Conservation (phyloP, 306 rosid genomes). For the Cicer cuneatum region DNA sequence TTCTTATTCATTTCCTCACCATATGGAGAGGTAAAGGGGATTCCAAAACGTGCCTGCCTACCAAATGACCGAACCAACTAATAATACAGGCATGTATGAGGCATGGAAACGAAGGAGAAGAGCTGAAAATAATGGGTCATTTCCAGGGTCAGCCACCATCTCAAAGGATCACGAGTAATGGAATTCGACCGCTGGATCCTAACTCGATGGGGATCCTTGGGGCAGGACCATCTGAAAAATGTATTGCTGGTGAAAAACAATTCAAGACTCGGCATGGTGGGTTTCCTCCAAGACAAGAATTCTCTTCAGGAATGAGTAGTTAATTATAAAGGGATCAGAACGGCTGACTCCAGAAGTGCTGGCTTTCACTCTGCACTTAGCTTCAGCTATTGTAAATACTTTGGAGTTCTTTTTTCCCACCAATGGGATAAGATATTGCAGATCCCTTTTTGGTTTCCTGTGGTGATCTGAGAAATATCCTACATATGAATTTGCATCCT, state of each 20-base stretch:
- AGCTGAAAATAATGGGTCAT: slow-evolving; percentile 63
- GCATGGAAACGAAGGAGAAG: slow-evolving; percentile 91
- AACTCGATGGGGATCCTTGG: slow-evolving; percentile 90
- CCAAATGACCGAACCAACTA: slow-evolving; percentile 64
- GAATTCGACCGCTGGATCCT: slow-evolving; percentile 65
- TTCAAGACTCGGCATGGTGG: slow-evolving; percentile 67
- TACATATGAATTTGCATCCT: slow-evolving; percentile 51
- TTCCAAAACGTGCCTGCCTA: slow-evolving; percentile 49
- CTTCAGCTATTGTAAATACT: slow-evolving; percentile 67
- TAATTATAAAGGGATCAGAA: slow-evolving; percentile 40
- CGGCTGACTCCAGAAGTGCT: slow-evolving; percentile 52
- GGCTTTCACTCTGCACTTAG: slow-evolving; percentile 50
- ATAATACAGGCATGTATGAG: slow-evolving; percentile 67
- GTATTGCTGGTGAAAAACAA: slow-evolving; percentile 66
- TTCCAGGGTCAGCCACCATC: slow-evolving; percentile 67
- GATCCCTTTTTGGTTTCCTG: slow-evolving; percentile 52
- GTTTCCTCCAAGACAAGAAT: slow-evolving; percentile 70
- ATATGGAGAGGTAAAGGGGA: slow-evolving; percentile 64
- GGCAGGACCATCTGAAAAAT: slow-evolving; percentile 88
- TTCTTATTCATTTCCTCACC: slow-evolving; percentile 46
- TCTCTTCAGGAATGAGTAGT: slow-evolving; percentile 59
- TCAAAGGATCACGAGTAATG: slow-evolving; percentile 64
- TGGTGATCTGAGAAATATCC: slow-evolving; percentile 49
- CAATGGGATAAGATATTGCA: slow-evolving; percentile 71
- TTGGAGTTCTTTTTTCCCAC: slow-evolving; percentile 61